A percentile compares a stretch with the other conserved stretches of the same genome.
Evolutionary conservation across 352 stramenopile species (phyloP).

Genomic region (Blastocystis sp.): DNA sequence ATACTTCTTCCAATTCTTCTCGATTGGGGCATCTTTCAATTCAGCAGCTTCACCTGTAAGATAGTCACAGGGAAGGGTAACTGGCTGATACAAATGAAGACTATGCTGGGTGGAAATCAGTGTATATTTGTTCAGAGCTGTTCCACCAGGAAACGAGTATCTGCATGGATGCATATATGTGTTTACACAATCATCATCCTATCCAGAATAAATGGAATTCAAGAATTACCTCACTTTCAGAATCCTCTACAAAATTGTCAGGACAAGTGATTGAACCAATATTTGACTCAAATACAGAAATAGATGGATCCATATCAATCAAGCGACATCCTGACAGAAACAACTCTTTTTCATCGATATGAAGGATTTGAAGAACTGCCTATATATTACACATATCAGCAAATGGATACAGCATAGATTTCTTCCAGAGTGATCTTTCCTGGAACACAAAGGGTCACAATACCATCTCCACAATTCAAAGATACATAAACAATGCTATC

Average conservation of each 20-base stretch:
- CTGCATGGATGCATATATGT: constrained; percentile 11
- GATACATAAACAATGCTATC: constrained; percentile 39
- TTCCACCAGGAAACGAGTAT: constrained; percentile 21
- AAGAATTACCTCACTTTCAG: neutral
- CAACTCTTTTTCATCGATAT: neutral
- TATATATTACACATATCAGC: neutral
- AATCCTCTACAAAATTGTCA: neutral
- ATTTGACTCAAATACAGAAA: constrained; percentile 37
- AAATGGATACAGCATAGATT: neutral
- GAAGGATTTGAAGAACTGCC: neutral
- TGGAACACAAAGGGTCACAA: constrained; percentile 25
- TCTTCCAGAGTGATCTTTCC: neutral
- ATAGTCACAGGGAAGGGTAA: constrained; percentile 34
- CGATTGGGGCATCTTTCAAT: neutral
- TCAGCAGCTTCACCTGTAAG: neutral
- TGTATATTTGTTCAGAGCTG: neutral
- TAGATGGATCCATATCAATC: constrained; percentile 7
- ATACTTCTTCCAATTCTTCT: constrained; percentile 24
- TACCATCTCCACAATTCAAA: neutral
- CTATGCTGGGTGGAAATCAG: constrained; percentile 46
- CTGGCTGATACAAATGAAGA: constrained; percentile 50
- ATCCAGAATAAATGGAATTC: neutral
- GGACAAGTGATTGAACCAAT: constrained; percentile 22
- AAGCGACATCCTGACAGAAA: neutral
- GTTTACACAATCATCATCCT: constrained; percentile 36